Conservation (phyloP, 2,329 filamentous ascomycete species). For the Cladosporium phlei region DNA sequence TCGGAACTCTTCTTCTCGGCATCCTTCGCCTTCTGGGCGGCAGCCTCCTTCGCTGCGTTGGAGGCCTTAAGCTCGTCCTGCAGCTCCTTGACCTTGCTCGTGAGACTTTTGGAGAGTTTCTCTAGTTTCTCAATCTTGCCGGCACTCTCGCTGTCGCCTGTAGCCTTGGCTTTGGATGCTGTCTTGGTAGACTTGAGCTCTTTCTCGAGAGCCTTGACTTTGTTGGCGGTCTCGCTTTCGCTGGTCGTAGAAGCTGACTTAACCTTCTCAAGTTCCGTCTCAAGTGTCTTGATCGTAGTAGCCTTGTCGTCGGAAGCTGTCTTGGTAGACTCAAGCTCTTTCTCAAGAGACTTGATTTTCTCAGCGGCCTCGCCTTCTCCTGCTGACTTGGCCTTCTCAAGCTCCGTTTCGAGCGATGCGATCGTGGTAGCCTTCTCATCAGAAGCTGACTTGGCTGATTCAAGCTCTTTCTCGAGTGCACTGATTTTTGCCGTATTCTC, state of each 20-base stretch:
- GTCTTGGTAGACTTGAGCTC: slow-evolving; percentile 24
- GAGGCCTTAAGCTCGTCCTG: slow-evolving; percentile 23
- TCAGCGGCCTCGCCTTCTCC: neutral
- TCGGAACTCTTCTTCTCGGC: slow-evolving; percentile 16
- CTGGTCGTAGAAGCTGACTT: neutral
- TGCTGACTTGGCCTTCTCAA: slow-evolving; percentile 14
- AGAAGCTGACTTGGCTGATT: slow-evolving; percentile 18
- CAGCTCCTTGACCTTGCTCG: slow-evolving; percentile 22
- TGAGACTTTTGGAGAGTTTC: slow-evolving; percentile 16
- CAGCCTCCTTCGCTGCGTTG: neutral
- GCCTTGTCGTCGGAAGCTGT: neutral
- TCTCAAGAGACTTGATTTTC: neutral
- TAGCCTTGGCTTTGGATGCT: slow-evolving; percentile 15
- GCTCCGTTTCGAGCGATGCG: neutral
- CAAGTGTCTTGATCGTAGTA: slow-evolving; percentile 14
- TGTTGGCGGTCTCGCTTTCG: neutral
- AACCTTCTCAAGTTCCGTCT: slow-evolving; percentile 26
- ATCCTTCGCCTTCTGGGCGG: slow-evolving; percentile 8
- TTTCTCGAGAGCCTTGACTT: slow-evolving; percentile 22
- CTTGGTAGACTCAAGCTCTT: neutral
- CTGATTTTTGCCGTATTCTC: neutral
- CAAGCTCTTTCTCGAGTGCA: slow-evolving; percentile 27
- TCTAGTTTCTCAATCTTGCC: slow-evolving; percentile 9
- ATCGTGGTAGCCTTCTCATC: slow-evolving; percentile 4
- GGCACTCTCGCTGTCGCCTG: neutral